Conservation (phyloP, 2,329 filamentous ascomycete species). For the Fusarium dlaminii region DNA sequence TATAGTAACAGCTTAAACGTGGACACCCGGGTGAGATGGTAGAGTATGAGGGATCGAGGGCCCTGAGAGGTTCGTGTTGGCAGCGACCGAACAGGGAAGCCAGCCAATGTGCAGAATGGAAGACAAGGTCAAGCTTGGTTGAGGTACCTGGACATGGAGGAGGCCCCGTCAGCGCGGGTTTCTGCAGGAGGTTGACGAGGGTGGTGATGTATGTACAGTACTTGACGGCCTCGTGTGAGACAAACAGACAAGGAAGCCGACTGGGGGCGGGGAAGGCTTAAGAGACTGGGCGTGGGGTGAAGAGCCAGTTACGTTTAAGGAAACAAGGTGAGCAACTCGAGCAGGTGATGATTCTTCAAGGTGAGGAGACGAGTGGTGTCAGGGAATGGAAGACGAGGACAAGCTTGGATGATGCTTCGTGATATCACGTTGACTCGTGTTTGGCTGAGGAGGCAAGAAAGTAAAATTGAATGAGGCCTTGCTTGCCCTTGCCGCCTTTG, state of each 20-base stretch:
- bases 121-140: neutral
- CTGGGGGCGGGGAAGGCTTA: conserved; percentile 19
- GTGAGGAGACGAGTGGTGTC: conserved; percentile 45
- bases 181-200: conserved; percentile 25
- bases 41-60: conserved; percentile 30
- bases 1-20: conserved; percentile 15
- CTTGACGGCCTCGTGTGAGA: conserved; percentile 26
- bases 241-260: conserved; percentile 9
- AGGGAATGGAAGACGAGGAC: neutral
- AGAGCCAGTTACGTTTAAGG: conserved; percentile 21
- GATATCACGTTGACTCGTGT: conserved; percentile 37
- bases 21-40: conserved; percentile 30
- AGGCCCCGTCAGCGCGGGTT: conserved; percentile 37
- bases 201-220: conserved; percentile 22
- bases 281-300: conserved; percentile 38
- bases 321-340: conserved; percentile 40
- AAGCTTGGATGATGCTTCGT: conserved; percentile 4
- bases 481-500: conserved; percentile 7
- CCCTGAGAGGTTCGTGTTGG: conserved; percentile 22
- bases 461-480: conserved; percentile 11
- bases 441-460: conserved; percentile 27
- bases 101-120: conserved; percentile 22
- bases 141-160: conserved; percentile 12
- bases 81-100: conserved; percentile 14
- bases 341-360: conserved; percentile 36